phyloP scores from a whole-genome alignment of 371 early-diverging fungal genomes.

The Mucor mucedo region DNA sequence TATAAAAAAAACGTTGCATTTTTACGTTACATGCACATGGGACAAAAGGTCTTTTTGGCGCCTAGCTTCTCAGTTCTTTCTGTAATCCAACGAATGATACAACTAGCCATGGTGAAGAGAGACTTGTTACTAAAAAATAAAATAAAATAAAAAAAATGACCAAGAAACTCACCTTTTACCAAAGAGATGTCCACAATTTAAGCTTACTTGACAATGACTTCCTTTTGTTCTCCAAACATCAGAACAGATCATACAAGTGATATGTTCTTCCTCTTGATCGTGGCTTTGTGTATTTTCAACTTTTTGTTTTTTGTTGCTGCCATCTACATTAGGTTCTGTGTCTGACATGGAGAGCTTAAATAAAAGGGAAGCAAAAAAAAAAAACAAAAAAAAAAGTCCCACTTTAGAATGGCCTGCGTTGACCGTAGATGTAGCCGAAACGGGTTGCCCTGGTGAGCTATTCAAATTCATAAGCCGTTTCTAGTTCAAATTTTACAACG shows the following conservation, averaged over 20 bases:
- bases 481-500: no score
- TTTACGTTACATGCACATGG: slow-evolving; percentile 25
- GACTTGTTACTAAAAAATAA: not conserved
- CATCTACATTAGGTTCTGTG: not conserved
- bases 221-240: slow-evolving; percentile 24
- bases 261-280: slow-evolving; percentile 9
- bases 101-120: slow-evolving; percentile 1
- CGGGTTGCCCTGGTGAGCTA: no score
- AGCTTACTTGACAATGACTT: slow-evolving; percentile 21
- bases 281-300: not conserved
- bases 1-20: no score
- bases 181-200: slow-evolving; percentile 33
- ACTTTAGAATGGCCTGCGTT: no score
- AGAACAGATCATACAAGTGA: slow-evolving; percentile 24
- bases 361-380: not conserved
- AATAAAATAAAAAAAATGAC: not conserved
- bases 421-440: no score
- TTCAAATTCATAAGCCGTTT: no score
- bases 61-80: slow-evolving; percentile 3
- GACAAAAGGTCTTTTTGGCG: slow-evolving; percentile 12
- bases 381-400: not conserved
- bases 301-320: not conserved
- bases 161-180: slow-evolving; percentile 20
- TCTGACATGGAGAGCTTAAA: not conserved
- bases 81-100: slow-evolving; percentile 24